phyloP scores from a whole-genome alignment of 202 grass and related monocot genomes.

The Sporobolus alterniflorus region DNA sequence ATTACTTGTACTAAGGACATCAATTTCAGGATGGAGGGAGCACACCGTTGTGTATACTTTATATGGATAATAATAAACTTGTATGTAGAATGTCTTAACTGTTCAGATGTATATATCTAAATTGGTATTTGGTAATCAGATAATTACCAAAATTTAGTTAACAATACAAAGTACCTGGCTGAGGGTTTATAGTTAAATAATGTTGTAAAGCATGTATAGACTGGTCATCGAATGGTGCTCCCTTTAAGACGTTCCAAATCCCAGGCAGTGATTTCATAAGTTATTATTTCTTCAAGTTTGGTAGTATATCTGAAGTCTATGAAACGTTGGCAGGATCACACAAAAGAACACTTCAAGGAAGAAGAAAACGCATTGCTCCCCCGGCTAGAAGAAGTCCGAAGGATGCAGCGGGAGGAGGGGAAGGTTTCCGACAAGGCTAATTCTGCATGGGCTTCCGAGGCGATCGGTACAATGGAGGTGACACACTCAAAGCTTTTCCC shows the following conservation, averaged over 20 bases:
- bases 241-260: not conserved
- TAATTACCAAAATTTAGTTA: not conserved
- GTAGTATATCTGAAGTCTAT: slow-evolving; percentile 27
- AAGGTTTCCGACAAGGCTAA: slow-evolving; percentile 59
- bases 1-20: no score
- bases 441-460: slow-evolving; percentile 57
- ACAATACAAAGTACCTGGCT: not conserved
- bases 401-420: slow-evolving; percentile 69
- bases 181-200: not conserved
- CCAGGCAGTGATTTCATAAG: not conserved
- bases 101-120: not conserved
- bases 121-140: not conserved
- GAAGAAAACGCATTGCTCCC: slow-evolving; percentile 88
- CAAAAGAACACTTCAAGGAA: slow-evolving; percentile 85
- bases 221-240: not conserved
- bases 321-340: slow-evolving; percentile 65
- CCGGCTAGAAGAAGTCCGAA: slow-evolving; percentile 59
- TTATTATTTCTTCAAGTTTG: not conserved
- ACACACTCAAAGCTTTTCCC: slow-evolving; percentile 91
- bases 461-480: slow-evolving; percentile 64
- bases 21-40: no score
- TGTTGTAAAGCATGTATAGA: not conserved
- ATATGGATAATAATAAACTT: not conserved
- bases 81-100: not conserved
- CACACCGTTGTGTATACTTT: not conserved